A percentile compares a stretch with the other conserved stretches of the same genome.
These are phyloP conservation scores for Penicillium paradoxum DNA, from an alignment of 495 filamentous ascomycete genomes.

Conservation along the genomic window DNA sequence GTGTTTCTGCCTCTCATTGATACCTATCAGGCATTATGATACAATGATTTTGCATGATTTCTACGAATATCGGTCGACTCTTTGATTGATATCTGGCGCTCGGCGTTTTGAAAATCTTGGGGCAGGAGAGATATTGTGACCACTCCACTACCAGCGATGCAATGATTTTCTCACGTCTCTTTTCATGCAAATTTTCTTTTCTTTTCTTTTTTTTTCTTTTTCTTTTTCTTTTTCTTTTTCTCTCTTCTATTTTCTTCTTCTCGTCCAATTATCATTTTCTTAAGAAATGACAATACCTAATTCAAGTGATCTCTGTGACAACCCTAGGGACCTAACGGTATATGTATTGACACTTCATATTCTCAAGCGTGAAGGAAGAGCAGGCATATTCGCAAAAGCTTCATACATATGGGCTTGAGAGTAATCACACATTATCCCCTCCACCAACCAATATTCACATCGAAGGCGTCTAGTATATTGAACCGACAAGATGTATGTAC, in stretches of 20 bases:
- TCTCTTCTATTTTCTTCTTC: not conserved
- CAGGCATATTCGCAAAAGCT: too few relatives aligned
- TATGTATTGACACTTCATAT: too few relatives aligned
- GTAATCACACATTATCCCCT: too few relatives aligned
- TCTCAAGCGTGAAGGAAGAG: too few relatives aligned
- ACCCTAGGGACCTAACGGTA: too few relatives aligned
- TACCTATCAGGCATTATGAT: constrained; percentile 2
- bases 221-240: not conserved
- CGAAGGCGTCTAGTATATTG: too few relatives aligned
- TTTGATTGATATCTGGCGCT: constrained; percentile 14
- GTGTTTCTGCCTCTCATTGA: not conserved
- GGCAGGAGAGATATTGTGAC: constrained; percentile 6
- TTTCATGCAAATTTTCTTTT: not conserved
- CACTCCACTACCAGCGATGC: constrained; percentile 4
- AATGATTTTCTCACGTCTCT: constrained; percentile 4
- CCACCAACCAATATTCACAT: too few relatives aligned
- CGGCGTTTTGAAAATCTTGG: constrained; percentile 16
- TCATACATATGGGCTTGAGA: too few relatives aligned
- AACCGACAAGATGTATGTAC: too few relatives aligned
- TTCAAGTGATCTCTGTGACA: not conserved
- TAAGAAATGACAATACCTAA: not conserved
- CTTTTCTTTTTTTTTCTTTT: not conserved
- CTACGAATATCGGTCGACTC: constrained; percentile 15
- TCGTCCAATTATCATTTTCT: not conserved
- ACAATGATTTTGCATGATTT: constrained; percentile 21